Evolutionary conservation across 306 rosid genomes (phyloP), one percentile per base, ranked within the genome.

Genomic region (Lathyrus tuberosus): DNA sequence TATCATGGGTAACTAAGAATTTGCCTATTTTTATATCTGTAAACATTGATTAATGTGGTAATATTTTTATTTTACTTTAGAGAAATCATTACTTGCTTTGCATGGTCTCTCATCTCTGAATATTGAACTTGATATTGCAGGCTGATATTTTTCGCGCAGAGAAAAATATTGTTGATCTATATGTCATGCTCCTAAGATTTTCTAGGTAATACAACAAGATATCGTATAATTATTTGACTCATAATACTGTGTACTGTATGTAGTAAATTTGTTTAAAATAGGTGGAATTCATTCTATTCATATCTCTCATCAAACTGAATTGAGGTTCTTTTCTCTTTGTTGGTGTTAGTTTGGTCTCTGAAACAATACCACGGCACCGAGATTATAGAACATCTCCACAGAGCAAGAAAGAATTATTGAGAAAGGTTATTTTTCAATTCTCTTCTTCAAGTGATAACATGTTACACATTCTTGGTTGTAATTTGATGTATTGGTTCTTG

Each of bases 111-210:
- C 16, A 69, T 67, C 56, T 75, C 44, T 63, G 28, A 12, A 52
- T 64, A 3, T 46, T 68, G 30, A 4, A 71, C 69, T 46, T 81
- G 67, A 33, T 30, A 44, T 87, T 82, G 76, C 83, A 93, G 98
- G 98, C 96, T 72, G 88, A 86, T 82, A 90, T 90, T 76, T 93
- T 90, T 81, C 97, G 97, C 33, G 76, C 75, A 14, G 98, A 93
- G 88, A 88, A 77, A 75, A 93, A 88, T 83, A 76, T 85, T 62
- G 75, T 93, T 62, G 97, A 93, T 78, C 88, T 93, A 53, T 93
- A 93, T 65, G 79, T 88, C 53, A 90, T 93, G 97, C 96, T 93
- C 54, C 83, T 93, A 69, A 82, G 98, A 67, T 93, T 80, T 83
- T 93, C 97, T 62, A 86, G 98, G 98, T 93, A 86, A 61, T 41